Evolutionary conservation across 176 grass and related monocot species (phyloP).

Genomic region (Neostapfia colusana): DNA sequence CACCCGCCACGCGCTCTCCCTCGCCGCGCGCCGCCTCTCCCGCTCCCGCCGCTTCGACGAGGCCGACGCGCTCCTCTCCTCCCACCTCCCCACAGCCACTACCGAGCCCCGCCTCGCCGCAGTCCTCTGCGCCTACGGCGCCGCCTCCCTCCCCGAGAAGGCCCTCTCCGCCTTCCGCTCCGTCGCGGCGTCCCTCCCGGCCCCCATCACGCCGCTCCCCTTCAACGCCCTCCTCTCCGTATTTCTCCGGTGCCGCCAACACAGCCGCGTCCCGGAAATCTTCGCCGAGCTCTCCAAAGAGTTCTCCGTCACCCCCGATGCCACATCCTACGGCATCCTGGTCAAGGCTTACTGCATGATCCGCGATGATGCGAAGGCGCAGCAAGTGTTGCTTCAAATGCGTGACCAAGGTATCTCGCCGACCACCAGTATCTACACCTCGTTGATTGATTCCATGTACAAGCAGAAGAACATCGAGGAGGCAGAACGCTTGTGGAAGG

Average conservation of each 20-base stretch:
- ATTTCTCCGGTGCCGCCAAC: slow-evolving; percentile 50
- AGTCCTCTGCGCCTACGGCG: slow-evolving; percentile 60
- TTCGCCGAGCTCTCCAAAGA: slow-evolving; percentile 63
- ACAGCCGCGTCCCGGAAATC: slow-evolving; percentile 44
- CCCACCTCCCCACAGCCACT: slow-evolving; percentile 34
- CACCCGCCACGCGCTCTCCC: slow-evolving; percentile 55
- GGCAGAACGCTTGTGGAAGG: slow-evolving; percentile 63
- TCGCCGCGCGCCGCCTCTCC: slow-evolving; percentile 58
- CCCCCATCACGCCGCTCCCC: slow-evolving; percentile 44
- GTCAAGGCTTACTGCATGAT: slow-evolving; percentile 55
- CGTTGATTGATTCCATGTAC: slow-evolving; percentile 62
- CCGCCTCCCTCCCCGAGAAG: slow-evolving; percentile 54
- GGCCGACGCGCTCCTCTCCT: slow-evolving; percentile 56
- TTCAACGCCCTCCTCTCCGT: slow-evolving; percentile 76
- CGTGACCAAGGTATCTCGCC: slow-evolving; percentile 53
- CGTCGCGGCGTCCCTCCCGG: slow-evolving; percentile 24
- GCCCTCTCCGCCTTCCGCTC: slow-evolving; percentile 56
- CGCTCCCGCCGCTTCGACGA: slow-evolving; percentile 45
- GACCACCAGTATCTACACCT: slow-evolving; percentile 53
- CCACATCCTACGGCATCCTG: slow-evolving; percentile 59
- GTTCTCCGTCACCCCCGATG: slow-evolving; percentile 59
- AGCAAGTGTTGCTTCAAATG: slow-evolving; percentile 53
- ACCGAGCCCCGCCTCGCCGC: slow-evolving; percentile 61
- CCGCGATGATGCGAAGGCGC: slow-evolving; percentile 45
- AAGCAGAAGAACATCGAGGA: slow-evolving; percentile 49